Evolutionary conservation across 2,329 filamentous ascomycete genomes (phyloP), one percentile per base, ranked within the genome.

Genomic region (Fusarium odoratissimum): DNA sequence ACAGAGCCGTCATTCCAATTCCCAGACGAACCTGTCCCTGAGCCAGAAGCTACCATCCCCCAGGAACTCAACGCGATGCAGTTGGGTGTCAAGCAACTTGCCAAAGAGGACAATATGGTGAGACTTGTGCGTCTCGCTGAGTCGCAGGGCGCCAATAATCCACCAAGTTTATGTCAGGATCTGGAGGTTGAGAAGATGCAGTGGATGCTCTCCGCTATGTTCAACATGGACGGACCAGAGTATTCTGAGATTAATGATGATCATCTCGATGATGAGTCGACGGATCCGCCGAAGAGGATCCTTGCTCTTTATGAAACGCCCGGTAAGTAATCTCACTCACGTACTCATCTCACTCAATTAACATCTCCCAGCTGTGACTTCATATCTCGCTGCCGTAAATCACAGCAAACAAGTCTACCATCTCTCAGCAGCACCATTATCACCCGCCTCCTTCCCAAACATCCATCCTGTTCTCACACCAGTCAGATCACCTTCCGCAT

Each of bases 181-280:
- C 75, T 87, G 10, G 87, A 88, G 61, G 82, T 89, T 55, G 86
- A 88, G 67, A 89, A 88, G 75, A 88, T 89, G 73, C 72, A 75
- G 45, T 91, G 90, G 90, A 86, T 94, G 81, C 83, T 91, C 44
- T 89, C 86, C 25, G 86, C 85, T 1, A 81, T 92, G 60, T 84
- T 86, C 72, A 83, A 81, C 69, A 82, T 84, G 76, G 84, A 83
- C 6, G 44, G 40, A 2, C 52, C 56, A 2, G 10, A 13, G 3
- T 42, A 55, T 31, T 64, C 10, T 33, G 57, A 52, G 17, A n/a
- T 30, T 1, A 40, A 41, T 8, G 40, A 21, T 21, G 44, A 38
- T 1, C 10, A 16, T 19, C 13, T 41, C 82, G 81, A 58, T 76
- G 86, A 9, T 76, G 55, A 25, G 6, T 23, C 57, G 25, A 28